Percentiles rank a stretch among this genome's conserved stretches.
phyloP scores from a whole-genome alignment of 352 stramenopile species.

The Aphanomyces cochlioides region DNA sequence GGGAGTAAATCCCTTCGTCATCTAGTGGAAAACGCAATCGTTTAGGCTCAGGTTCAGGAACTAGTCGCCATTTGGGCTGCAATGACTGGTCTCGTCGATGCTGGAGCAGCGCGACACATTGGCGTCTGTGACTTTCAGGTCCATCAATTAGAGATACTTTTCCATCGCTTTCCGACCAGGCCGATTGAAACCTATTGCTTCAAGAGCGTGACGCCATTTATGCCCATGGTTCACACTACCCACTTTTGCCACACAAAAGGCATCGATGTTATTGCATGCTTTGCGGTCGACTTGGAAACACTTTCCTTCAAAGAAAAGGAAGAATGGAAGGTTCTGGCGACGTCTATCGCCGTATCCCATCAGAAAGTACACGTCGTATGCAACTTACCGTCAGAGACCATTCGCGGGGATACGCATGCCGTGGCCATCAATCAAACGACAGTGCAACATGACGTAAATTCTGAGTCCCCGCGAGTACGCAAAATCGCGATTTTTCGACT shows the following conservation, averaged over 20 bases:
- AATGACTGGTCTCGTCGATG: neutral
- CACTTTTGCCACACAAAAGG: constrained; percentile 12
- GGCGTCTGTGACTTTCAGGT: constrained; percentile 22
- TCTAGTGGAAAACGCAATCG: neutral
- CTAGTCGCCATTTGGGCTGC: neutral
- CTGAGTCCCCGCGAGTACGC: neutral
- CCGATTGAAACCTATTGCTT: constrained; percentile 5
- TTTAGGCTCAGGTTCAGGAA: neutral
- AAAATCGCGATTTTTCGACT: too few species aligned
- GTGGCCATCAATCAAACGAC: constrained; percentile 3
- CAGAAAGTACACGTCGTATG: neutral
- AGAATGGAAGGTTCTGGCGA: neutral
- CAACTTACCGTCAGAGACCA: constrained; percentile 18
- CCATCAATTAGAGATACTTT: constrained; percentile 18
- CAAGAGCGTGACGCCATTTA: neutral
- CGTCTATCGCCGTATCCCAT: neutral
- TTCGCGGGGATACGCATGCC: neutral
- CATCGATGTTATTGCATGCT: constrained; percentile 19
- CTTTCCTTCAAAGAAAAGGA: neutral
- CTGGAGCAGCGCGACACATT: constrained; percentile 4
- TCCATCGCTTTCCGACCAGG: neutral
- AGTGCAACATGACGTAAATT: neutral
- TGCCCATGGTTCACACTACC: neutral
- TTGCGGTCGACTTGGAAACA: neutral
- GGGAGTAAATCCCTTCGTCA: neutral